A percentile compares a stretch with the other conserved stretches of the same genome.
phyloP scores from a whole-genome alignment of 2,329 filamentous ascomycete genomes.

The Fusarium zealandicum region DNA sequence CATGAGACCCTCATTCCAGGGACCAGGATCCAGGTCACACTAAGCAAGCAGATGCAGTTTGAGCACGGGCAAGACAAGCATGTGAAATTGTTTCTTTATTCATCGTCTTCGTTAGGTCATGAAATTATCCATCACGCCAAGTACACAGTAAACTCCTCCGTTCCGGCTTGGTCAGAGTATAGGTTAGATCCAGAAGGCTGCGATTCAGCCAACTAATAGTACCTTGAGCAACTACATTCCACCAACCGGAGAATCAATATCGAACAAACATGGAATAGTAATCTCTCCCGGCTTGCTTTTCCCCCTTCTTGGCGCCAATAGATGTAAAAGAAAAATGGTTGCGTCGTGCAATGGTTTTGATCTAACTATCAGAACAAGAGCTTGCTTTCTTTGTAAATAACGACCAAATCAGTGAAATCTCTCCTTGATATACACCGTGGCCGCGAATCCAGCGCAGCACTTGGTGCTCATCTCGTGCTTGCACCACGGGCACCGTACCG shows the following conservation, averaged over 20 bases:
- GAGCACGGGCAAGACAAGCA: neutral
- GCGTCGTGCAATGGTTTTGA: conserved; percentile 28
- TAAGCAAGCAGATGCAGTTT: neutral
- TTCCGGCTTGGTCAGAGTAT: conserved; percentile 4
- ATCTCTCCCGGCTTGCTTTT: conserved; percentile 6
- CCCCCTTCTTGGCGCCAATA: conserved; percentile 11
- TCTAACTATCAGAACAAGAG: too few species aligned
- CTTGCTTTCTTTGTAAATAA: conserved; percentile 12
- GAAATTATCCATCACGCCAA: conserved; percentile 30
- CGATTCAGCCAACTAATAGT: conserved; percentile 3
- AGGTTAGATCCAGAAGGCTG: conserved; percentile 10
- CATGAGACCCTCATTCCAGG: conserved; percentile 1
- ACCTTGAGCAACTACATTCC: conserved; percentile 5
- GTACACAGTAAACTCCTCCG: conserved; percentile 29
- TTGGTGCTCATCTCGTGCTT: conserved; percentile 71
- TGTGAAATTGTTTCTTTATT: neutral
- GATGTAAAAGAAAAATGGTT: conserved; percentile 6
- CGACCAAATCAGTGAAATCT: conserved; percentile 56
- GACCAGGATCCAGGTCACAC: conserved; percentile 3
- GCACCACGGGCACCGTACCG: conserved; percentile 76
- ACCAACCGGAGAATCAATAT: neutral
- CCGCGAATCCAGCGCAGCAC: conserved; percentile 74
- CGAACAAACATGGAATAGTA: conserved; percentile 10
- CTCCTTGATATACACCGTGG: conserved; percentile 71
- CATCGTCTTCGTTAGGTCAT: conserved; percentile 33